Evolutionary conservation across 1,139 yeast genomes (phyloP).

Genomic region (Eremothecium cymbalariae): DNA sequence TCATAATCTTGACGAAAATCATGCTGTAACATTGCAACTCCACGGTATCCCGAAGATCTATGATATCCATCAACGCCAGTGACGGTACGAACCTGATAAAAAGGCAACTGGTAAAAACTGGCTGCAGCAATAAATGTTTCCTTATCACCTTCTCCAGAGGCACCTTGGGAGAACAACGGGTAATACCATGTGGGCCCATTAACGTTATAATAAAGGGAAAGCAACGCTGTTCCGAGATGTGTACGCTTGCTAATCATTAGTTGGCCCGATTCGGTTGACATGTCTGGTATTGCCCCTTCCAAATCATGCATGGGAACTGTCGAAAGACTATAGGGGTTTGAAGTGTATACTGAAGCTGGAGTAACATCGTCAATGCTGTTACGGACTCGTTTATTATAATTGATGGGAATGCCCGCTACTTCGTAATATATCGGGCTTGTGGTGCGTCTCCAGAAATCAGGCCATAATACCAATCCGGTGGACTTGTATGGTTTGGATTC

Average conservation of each 20-base stretch:
- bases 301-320: constrained; percentile 58
- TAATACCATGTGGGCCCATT: constrained; percentile 74
- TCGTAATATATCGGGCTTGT: constrained; percentile 62
- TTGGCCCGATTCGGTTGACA: constrained; percentile 79
- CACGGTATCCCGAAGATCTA: constrained; percentile 20
- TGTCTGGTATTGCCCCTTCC: constrained; percentile 68
- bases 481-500: constrained; percentile 45
- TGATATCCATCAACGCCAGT: constrained; percentile 31
- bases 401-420: constrained; percentile 47
- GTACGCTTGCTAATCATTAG: constrained; percentile 56
- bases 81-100: constrained; percentile 54
- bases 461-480: constrained; percentile 66
- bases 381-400: constrained; percentile 36
- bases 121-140: constrained; percentile 84
- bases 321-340: constrained; percentile 25
- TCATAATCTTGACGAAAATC: constrained; percentile 28
- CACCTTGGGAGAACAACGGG: constrained; percentile 78
- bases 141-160: constrained; percentile 86
- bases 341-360: constrained; percentile 30
- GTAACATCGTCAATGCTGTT: constrained; percentile 35
- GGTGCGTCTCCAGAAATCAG: constrained; percentile 75
- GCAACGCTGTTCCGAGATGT: constrained; percentile 55
- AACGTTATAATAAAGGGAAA: constrained; percentile 69
- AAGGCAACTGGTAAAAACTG: constrained; percentile 48
- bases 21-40: constrained; percentile 30